Conservation (phyloP, 352 stramenopile genomes). For the Globisporangium orthogonon region DNA sequence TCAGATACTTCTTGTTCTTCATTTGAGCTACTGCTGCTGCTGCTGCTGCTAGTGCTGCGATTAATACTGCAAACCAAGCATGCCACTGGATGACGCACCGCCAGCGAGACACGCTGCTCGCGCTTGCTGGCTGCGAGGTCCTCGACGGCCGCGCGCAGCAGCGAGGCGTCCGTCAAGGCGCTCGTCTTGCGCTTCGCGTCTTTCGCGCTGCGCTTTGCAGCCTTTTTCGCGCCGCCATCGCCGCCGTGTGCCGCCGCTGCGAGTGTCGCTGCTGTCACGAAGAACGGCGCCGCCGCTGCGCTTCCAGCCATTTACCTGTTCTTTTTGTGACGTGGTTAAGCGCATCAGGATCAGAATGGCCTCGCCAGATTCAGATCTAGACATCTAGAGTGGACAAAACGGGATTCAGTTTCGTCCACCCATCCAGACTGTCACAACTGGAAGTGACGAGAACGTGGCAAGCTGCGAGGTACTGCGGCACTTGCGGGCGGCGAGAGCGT, state of each 20-base stretch:
- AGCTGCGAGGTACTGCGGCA: conserved; percentile 18
- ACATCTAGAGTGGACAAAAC: no score
- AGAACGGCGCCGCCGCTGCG: conserved; percentile 26
- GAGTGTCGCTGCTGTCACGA: conserved; percentile 30
- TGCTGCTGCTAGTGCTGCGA: no score
- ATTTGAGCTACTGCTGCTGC: no score
- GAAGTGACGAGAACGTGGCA: conserved; percentile 48
- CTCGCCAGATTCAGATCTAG: neutral
- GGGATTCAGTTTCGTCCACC: no score
- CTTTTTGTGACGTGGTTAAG: no score
- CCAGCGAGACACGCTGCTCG: conserved; percentile 33
- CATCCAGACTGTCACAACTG: conserved; percentile 17
- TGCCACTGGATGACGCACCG: conserved; percentile 20
- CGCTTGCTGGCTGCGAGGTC: conserved; percentile 28
- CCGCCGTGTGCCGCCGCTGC: neutral
- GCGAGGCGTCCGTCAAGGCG: conserved; percentile 12
- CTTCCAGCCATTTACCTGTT: conserved; percentile 30
- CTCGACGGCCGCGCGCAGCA: conserved; percentile 30
- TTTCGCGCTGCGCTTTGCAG: conserved; percentile 1
- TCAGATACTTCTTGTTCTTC: no score
- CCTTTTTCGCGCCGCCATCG: neutral
- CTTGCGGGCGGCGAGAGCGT: conserved; percentile 7
- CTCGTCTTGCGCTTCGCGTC: conserved; percentile 20
- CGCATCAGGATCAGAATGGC: no score
- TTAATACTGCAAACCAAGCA: no score